Base-by-base conservation (phyloP, 83 land plant genomes). In the Isoetes engelmannii region DNA sequence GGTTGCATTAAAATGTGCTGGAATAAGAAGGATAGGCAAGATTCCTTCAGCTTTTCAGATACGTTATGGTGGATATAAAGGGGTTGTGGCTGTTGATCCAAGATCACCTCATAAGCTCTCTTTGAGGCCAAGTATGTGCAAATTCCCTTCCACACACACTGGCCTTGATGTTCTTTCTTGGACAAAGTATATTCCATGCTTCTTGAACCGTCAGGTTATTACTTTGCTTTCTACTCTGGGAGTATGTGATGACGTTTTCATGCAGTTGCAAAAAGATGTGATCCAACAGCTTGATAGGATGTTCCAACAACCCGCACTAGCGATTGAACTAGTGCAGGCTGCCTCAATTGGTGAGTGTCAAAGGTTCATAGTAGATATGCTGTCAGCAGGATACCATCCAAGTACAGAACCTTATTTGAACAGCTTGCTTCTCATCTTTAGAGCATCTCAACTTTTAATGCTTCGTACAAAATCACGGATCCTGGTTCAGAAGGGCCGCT, bases 31-130 rank as follows among this genome's bases (percentile, higher is more conserved):
- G 47, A 48, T 91, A 9, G 66, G 57, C 49, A 44, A 58, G 5
- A 43, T 68, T 17, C 97, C 97, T 51, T 91, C 97, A 46, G 84
- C 89, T 15, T 91, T 81, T 55, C 97, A 91, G 76, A 88, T 91
- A 20, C 66, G 97, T n/a, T 92, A 87, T 62, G 97, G 85, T 57
- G 97, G 97, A 51, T 87, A 77, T 63, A 92, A 92, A 74, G 97
- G 97, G 15, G 96, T 92, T 54, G 75, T 89, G 19, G 95, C 92
- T 48, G 81, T 85, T 66, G 91, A 92, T 45, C 79, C 82, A 42
- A 77, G 68, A 21, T 77, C 76, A 58, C 68, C 70, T 64, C 67
- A 69, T 53, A 87, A 89, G 69, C 83, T 89, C 7, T 90, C 95
- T 41, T 47, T 87, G 74, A 69, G 97, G 7, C 73, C 49, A 17